A percentile compares a stretch with the other conserved stretches of the same genome.
Conservation (phyloP, 768 basidiomycete species). For the Tulasnella sp. region DNA sequence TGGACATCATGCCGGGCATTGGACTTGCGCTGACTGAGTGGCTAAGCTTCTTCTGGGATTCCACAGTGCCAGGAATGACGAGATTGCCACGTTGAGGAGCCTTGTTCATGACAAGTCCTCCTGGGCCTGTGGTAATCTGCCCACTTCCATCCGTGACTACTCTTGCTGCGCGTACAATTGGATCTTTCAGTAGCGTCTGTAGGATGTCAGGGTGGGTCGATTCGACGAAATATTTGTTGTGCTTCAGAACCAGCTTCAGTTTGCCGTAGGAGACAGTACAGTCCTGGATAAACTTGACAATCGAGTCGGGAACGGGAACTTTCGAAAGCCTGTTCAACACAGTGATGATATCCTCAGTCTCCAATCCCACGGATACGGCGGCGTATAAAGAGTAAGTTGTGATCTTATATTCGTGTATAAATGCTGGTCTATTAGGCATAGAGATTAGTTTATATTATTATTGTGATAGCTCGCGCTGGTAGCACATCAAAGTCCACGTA, state of each 20-base stretch:
- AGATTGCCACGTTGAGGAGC: slow-evolving; percentile 74
- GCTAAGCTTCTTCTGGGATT: slow-evolving; percentile 27
- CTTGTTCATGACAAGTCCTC: slow-evolving; percentile 33
- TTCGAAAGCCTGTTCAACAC: slow-evolving; percentile 78
- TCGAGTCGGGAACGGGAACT: slow-evolving; percentile 86
- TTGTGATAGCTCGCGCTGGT: slow-evolving; percentile 20
- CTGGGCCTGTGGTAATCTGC: slow-evolving; percentile 49
- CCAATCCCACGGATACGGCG: slow-evolving; percentile 93
- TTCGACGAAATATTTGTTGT: slow-evolving; percentile 96
- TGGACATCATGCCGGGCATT: background rate
- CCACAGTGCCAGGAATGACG: slow-evolving; percentile 76
- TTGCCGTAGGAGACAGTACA: slow-evolving; percentile 96
- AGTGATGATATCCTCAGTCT: slow-evolving; percentile 97
- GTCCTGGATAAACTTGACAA: slow-evolving; percentile 78
- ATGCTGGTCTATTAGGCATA: slow-evolving; percentile 60
- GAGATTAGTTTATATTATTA: background rate
- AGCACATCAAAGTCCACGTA: slow-evolving; percentile 33
- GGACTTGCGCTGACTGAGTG: slow-evolving; percentile 15
- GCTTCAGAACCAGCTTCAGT: slow-evolving; percentile 94
- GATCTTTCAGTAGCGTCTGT: slow-evolving; percentile 77
- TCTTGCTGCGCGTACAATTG: slow-evolving; percentile 71
- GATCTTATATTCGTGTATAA: slow-evolving; percentile 98
- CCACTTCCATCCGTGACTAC: slow-evolving; percentile 52
- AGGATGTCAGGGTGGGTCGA: slow-evolving; percentile 90
- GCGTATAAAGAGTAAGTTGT: slow-evolving; percentile 97